Base-by-base conservation (phyloP, 2,329 filamentous ascomycete species). In the Zymoseptoria ardabiliae region DNA sequence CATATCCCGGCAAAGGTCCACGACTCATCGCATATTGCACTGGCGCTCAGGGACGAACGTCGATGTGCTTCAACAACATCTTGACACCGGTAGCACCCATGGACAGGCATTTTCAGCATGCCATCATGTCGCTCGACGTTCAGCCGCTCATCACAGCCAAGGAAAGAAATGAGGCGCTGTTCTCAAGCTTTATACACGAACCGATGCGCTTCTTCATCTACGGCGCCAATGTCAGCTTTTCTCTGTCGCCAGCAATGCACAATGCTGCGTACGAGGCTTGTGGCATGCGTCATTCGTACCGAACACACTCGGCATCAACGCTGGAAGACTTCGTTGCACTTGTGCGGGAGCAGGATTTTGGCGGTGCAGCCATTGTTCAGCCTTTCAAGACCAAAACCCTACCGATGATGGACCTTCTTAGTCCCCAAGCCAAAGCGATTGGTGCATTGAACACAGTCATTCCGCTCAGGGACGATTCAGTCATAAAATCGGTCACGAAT, bases 381-480 rank as follows among this genome's bases (percentile, higher is more conserved):
- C 88, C 89, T 0, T 91, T 88, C 78, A 90, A 90, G 68, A 85
- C 89, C 1, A 85, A 89, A 66, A 82, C 89, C 7, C 83, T 89
- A 63, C 79, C 82, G 5, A 79, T 84, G 19, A 79, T 88, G 45
- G 81, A 86, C 66, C 82, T 85, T 0, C 78, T 90, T 61, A 91
- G 87, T 63, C 82, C 82, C 17, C 87, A 91, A 68, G 89, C 89
- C 1, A 82, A 81, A 56, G 87, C 86, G 1, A 91, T 91, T 61
- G 88, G 89, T 0, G 88, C 89, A 2, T 83, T 90, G 53, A 91
- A 92, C 63, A 91, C 88, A 0, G 74, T 92, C 11, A 84, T 91
- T 50, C 89, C 89, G 0, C 81, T 91, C 9, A 82, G 88, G 21
- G 78, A 82, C 77, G 41, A 80, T 85, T 0, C 81, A 1, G 62